Evolutionary conservation across 176 grass and related monocot genomes (phyloP).

Genomic region (Canna indica): DNA sequence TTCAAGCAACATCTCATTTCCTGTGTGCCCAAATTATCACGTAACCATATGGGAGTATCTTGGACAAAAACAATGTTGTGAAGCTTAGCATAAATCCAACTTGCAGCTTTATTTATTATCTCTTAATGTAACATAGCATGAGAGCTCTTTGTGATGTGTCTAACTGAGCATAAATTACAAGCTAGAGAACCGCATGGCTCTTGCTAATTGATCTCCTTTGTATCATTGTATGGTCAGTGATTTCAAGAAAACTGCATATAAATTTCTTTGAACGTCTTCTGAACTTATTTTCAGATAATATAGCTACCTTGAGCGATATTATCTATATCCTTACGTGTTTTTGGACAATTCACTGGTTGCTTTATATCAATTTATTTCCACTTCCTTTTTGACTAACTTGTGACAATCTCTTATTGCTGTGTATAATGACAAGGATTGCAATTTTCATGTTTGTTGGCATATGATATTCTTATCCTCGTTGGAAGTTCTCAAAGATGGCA

Average conservation of each 20-base stretch:
- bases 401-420: not conserved
- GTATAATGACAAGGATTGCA: conserved; percentile 37
- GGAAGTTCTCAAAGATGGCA: conserved; percentile 93
- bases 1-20: not conserved
- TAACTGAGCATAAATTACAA: not conserved
- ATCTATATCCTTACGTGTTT: too few relatives aligned
- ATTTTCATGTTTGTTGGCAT: conserved; percentile 45
- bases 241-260: not conserved
- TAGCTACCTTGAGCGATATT: not conserved
- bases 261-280: not conserved
- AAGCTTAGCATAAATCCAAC: not conserved
- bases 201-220: not conserved
- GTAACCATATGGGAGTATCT: not conserved
- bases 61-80: not conserved
- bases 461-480: conserved; percentile 28
- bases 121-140: not conserved
- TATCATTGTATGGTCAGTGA: not conserved
- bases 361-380: conserved; percentile 12
- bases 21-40: too few relatives aligned
- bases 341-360: not conserved
- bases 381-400: conserved; percentile 12
- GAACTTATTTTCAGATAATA: not conserved
- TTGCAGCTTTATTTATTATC: not conserved
- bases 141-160: not conserved
- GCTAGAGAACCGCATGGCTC: not conserved